These are phyloP conservation scores for Kingdonia uniflora DNA, from an alignment of 164 flowering plant genomes.

Conservation along the genomic window DNA sequence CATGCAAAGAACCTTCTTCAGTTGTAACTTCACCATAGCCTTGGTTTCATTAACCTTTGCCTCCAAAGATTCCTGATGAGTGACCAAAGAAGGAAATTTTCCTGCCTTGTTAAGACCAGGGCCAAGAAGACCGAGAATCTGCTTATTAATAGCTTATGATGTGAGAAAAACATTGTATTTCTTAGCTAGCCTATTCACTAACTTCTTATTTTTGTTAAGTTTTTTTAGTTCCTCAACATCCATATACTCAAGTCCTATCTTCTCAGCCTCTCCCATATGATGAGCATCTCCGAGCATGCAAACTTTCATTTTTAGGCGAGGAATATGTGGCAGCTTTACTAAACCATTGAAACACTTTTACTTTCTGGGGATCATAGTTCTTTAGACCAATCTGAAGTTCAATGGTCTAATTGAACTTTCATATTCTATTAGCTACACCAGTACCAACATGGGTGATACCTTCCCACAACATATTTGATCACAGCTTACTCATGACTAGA, in stretches of 20 bases:
- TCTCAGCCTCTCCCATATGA: too few relatives aligned
- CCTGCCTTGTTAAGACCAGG: conserved; percentile 77
- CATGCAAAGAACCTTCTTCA: conserved; percentile 86
- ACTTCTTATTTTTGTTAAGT: conserved; percentile 58
- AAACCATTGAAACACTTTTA: too few relatives aligned
- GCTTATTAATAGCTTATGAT: conserved; percentile 59
- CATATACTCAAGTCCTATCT: conserved; percentile 51
- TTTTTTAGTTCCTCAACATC: conserved; percentile 60
- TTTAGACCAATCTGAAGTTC: too few relatives aligned
- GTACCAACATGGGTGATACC: too few relatives aligned
- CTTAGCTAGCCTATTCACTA: conserved; percentile 58
- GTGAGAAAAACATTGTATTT: conserved; percentile 58
- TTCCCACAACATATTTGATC: too few relatives aligned
- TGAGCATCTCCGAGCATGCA: too few relatives aligned
- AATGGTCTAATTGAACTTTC: too few relatives aligned
- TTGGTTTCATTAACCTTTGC: conserved; percentile 66
- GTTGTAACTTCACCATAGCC: conserved; percentile 71
- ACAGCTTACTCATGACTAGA: too few relatives aligned
- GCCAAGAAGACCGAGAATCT: conserved; percentile 57
- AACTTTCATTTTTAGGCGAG: too few relatives aligned
- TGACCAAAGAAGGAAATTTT: conserved; percentile 69
- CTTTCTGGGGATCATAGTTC: too few relatives aligned
- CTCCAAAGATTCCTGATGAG: conserved; percentile 72
- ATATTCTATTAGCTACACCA: too few relatives aligned
- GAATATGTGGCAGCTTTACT: too few relatives aligned